A percentile compares a stretch with the other conserved stretches of the same genome.
These are phyloP conservation scores for Trametes cingulata DNA, from an alignment of 768 basidiomycete species.

Conservation along the genomic window DNA sequence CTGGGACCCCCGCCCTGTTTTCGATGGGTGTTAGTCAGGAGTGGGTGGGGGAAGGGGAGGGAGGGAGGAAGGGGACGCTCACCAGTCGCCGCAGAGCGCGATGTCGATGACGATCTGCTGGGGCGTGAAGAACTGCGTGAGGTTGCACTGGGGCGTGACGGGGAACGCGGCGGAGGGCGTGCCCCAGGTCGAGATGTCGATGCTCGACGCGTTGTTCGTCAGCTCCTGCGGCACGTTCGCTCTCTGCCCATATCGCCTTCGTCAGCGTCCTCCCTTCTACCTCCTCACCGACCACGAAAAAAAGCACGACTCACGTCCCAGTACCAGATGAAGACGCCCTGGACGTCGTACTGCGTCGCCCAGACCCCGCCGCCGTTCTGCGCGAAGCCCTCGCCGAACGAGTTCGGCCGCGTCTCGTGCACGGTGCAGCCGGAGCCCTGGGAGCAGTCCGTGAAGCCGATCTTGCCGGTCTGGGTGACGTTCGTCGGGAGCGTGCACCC, in stretches of 20 bases:
- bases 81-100: constrained; percentile 54
- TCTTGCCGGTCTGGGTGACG: constrained; percentile 35
- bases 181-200: constrained; percentile 46
- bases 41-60: too few species aligned
- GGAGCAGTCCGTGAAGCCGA: constrained; percentile 34
- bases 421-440: constrained; percentile 40
- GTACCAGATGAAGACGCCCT: constrained; percentile 55
- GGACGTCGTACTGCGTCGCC: constrained; percentile 66
- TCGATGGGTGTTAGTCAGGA: too few species aligned
- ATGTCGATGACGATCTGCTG: constrained; percentile 58
- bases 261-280: background rate
- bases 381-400: constrained; percentile 45
- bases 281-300: background rate
- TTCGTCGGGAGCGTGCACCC: constrained; percentile 39
- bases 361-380: constrained; percentile 62
- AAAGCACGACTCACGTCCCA: constrained; percentile 43
- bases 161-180: constrained; percentile 43
- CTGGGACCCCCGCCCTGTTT: constrained; percentile 53
- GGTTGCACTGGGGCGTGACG: constrained; percentile 40
- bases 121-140: constrained; percentile 44
- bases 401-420: constrained; percentile 37
- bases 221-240: constrained; percentile 37
- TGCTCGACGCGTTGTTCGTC: constrained; percentile 29
- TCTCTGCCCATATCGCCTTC: constrained; percentile 30
- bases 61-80: too few species aligned